Base-by-base conservation (phyloP, 345 rosid genomes). In the Iberis pinnata region DNA sequence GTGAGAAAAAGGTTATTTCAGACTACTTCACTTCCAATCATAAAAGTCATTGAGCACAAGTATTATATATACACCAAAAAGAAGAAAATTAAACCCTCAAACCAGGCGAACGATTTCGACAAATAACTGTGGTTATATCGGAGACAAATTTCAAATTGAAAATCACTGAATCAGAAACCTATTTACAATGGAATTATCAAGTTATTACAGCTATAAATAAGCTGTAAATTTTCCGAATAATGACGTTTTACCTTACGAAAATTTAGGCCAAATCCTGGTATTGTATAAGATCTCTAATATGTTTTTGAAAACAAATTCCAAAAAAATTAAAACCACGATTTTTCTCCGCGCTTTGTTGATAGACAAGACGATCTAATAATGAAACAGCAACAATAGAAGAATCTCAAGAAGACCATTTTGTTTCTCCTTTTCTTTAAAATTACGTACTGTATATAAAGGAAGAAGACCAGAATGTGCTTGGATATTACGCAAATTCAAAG, bases 201-300 rank as follows among this genome's bases (percentile, higher is more conserved):
- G 51, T 19, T 12, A 35, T 24, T 43, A 0, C 31, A 63, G 60
- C 53, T 18, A 26, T 2, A 50, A n/a, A 29, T 25, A n/a, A 35
- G 46, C 45, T 20, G 7, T 14, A 50, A 15, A 39, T 53, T 14
- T 11, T 55, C 32, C 17, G 3, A 53, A 43, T 17, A 7, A 82
- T 72, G 74, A 64, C 76, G 75, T 62, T 60, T 29, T 12, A 53
- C 61, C 53, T 67, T 45, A 70, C 49, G 49, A 46, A 61, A 60
- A 45, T 63, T 63, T 56, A 69, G 70, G 74, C 18, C 57, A 48
- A 65, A 55, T 68, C 74, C 69, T 67, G 70, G 69, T 78, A 77
- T 77, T 67, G 78, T 80, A 76, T 65, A 67, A 77, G 80, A 76
- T 79, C 79, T 75, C 63, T 6, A 22, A 53, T n/a, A n/a, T n/a